phyloP scores from a whole-genome alignment of 176 grass and related monocot species.

The Raddia distichophylla region DNA sequence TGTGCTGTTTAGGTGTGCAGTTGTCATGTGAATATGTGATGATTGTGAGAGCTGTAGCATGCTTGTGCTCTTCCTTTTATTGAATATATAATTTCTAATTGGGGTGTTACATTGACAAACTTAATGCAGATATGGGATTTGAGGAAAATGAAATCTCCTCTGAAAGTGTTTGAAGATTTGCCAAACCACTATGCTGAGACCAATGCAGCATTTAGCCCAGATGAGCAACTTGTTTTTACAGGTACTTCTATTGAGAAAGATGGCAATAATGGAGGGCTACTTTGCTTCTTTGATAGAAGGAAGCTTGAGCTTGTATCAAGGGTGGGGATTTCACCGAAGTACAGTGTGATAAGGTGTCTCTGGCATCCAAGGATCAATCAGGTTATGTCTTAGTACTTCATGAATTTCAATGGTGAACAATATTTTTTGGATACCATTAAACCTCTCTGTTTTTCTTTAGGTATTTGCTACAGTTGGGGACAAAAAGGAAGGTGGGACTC shows the following conservation, averaged over 20 bases:
- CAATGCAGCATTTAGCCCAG: conserved; percentile 88
- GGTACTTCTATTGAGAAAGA: conserved; percentile 97
- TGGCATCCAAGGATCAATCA: conserved; percentile 97
- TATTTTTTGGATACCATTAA: conserved; percentile 31
- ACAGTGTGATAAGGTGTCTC: conserved; percentile 79
- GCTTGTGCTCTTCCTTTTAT: conserved; percentile 14
- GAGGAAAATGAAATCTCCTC: conserved; percentile 71
- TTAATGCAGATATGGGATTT: conserved; percentile 87
- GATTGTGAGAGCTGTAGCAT: conserved; percentile 1
- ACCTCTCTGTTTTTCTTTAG: conserved; percentile 55
- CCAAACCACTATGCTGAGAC: conserved; percentile 93
- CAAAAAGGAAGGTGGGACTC: conserved; percentile 92
- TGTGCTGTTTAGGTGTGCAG: conserved; percentile 31
- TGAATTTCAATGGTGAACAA: neutral
- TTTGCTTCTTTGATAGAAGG: conserved; percentile 97
- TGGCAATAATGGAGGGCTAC: conserved; percentile 70
- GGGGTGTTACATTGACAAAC: conserved; percentile 24
- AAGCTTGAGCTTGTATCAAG: conserved; percentile 93
- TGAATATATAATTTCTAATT: conserved; percentile 40
- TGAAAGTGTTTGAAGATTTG: conserved; percentile 87
- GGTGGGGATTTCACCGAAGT: conserved; percentile 84
- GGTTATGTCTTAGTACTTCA: conserved; percentile 38
- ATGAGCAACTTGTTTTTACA: conserved; percentile 91
- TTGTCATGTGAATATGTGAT: conserved; percentile 32
- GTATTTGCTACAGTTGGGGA: conserved; percentile 91